phyloP scores from a whole-genome alignment of 1,284 basidiomycete genomes.

The Naganishia cerealis region DNA sequence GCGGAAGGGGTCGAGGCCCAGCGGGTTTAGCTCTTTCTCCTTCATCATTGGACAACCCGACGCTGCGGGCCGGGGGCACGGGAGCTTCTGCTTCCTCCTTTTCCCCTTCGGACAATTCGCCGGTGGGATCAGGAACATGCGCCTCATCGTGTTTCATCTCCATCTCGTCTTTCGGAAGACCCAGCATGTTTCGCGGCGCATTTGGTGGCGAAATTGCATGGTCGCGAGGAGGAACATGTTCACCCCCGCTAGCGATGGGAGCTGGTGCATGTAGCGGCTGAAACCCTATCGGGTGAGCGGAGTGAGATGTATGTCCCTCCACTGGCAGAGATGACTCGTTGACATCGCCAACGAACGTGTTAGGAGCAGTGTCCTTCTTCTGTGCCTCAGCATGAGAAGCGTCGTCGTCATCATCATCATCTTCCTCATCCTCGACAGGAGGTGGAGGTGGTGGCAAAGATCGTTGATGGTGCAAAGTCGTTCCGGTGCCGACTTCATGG shows the following conservation, averaged over 20 bases:
- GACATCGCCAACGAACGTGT: neutral
- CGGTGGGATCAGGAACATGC: slow-evolving; percentile 16
- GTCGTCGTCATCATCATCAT: slow-evolving; percentile 42
- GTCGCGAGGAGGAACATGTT: slow-evolving; percentile 32
- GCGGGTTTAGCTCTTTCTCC: slow-evolving; percentile 19
- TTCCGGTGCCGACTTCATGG: neutral
- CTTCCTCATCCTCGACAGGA: slow-evolving; percentile 36
- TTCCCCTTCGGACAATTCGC: slow-evolving; percentile 8
- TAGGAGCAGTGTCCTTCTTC: neutral
- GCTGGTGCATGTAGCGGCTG: slow-evolving; percentile 45
- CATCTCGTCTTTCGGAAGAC: slow-evolving; percentile 43
- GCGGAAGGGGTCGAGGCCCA: slow-evolving; percentile 31
- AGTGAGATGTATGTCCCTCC: no score
- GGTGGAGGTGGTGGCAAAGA: slow-evolving; percentile 30
- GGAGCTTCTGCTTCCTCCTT: slow-evolving; percentile 28
- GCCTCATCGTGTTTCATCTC: slow-evolving; percentile 44
- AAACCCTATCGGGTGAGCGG: slow-evolving; percentile 34
- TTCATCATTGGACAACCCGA: neutral
- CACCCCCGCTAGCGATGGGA: neutral
- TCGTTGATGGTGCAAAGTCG: slow-evolving; percentile 11
- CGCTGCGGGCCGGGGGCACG: slow-evolving; percentile 28
- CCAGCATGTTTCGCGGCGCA: slow-evolving; percentile 19
- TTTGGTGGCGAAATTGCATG: slow-evolving; percentile 25
- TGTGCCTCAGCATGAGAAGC: slow-evolving; percentile 1
- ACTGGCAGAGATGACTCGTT: neutral